Evolutionary conservation across 2,329 filamentous ascomycete genomes (phyloP), one percentile per base, ranked within the genome.

Genomic region (Catunica adiposa): DNA sequence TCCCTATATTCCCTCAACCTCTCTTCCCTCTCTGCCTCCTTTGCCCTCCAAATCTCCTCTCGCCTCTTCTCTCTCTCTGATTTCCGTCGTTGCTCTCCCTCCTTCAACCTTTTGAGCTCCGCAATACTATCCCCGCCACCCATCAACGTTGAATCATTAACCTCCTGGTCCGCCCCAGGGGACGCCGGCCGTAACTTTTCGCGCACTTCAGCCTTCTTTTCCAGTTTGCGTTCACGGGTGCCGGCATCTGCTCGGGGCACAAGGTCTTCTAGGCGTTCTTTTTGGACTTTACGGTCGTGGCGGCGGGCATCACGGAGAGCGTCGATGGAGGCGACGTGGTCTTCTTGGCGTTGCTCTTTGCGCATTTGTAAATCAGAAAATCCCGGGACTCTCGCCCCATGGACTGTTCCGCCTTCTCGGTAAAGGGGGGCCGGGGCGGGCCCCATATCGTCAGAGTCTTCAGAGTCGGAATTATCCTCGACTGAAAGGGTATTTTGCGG

Each of bases 241-340:
- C 89, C 89, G 0, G 89, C 72, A 59, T 92, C 88, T 0, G 90
- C 87, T 9, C 87, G 85, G 0, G 90, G 89, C 0, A 76, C 79
- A 0, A 96, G 70, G 61, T 96, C 89, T 14, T 96, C 87, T 0
- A 92, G 74, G 0, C 78, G 77, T 55, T 84, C 83, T 60, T 83
- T 84, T 63, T 90, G 84, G 3, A 73, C 63, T 47, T 73, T 73
- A 2, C 83, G 79, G 61, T 92, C 84, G 14, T 71, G 67, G 60
- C 77, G 79, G 55, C 85, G 83, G 3, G 77, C 77, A 15, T 72
- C 70, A 3, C 79, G 79, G 1, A 86, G 71, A 47, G 78, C 75
- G 1, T 75, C 70, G 14, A 70, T 66, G 64, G 66, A 56, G 66
- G 67, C 59, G 62, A 65, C 48, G 59, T 71, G 72, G 55, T 78